These are phyloP conservation scores for Salix exigua DNA, from an alignment of 345 rosid species.

Conservation along the genomic window DNA sequence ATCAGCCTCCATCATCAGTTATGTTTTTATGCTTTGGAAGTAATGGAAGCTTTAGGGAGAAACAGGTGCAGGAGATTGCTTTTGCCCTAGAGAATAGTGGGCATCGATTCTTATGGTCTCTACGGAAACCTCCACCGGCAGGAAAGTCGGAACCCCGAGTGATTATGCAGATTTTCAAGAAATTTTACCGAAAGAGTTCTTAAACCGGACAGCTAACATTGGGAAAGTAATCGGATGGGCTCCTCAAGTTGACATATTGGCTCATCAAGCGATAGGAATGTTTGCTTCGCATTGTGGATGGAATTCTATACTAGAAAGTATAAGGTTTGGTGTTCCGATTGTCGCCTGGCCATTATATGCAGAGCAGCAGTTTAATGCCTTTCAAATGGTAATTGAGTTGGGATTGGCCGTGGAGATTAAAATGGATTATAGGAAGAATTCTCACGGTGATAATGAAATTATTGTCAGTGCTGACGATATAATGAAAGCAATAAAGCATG, in stretches of 20 bases:
- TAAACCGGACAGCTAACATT: background rate
- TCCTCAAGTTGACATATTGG: background rate
- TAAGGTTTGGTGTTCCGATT: constrained; percentile 14
- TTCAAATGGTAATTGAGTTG: constrained; percentile 5
- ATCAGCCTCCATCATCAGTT: constrained; percentile 9
- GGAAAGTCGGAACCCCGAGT: background rate
- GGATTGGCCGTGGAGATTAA: background rate
- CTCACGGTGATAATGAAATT: background rate
- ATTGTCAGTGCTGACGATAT: background rate
- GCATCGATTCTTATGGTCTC: too few species aligned
- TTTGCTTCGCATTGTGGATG: background rate
- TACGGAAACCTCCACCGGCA: background rate
- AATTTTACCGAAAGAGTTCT: background rate
- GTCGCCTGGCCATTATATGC: constrained; percentile 7
- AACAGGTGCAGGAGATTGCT: constrained; percentile 13
- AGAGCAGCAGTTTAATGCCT: constrained; percentile 11
- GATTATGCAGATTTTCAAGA: background rate
- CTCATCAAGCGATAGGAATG: background rate
- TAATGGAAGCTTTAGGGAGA: constrained; percentile 4
- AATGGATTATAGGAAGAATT: background rate
- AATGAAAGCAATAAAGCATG: background rate
- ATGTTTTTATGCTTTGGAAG: constrained; percentile 21
- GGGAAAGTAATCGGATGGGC: constrained; percentile 13
- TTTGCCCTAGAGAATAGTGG: constrained; percentile 3
- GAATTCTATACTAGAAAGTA: background rate